Evolutionary conservation across 129 eudicot species (phyloP).

Genomic region (Flaveria linearis): DNA sequence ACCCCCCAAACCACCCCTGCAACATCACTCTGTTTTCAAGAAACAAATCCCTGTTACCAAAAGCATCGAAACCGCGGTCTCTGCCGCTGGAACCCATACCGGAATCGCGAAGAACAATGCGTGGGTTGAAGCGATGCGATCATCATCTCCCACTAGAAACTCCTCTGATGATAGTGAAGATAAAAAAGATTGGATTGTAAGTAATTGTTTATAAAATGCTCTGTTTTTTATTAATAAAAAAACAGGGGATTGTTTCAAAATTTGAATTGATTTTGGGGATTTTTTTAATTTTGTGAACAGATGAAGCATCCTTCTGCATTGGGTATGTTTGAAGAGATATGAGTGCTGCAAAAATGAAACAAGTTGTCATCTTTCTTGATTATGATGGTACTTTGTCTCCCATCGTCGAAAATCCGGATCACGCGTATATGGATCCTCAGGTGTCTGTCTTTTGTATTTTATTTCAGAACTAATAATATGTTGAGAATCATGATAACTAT

Average conservation of each 20-base stretch:
- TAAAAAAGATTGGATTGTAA: constrained; percentile 63
- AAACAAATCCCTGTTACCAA: constrained; percentile 31
- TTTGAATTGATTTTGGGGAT: constrained; percentile 2
- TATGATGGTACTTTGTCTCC: constrained; percentile 97
- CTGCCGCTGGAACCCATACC: neutral
- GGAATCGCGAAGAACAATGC: constrained; percentile 38
- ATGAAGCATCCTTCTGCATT: constrained; percentile 77
- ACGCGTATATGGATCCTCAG: constrained; percentile 84
- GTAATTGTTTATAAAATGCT: neutral
- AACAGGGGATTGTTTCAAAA: neutral
- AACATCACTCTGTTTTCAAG: constrained; percentile 25
- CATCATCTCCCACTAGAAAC: constrained; percentile 75
- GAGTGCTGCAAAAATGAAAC: constrained; percentile 63
- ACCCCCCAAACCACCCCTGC: constrained; percentile 30
- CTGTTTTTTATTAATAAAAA: neutral
- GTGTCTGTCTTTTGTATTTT: constrained; percentile 18
- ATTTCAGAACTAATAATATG: neutral
- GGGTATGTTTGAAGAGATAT: constrained; percentile 61
- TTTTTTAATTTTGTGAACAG: constrained; percentile 33
- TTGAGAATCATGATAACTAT: too few relatives aligned
- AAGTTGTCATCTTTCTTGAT: constrained; percentile 83
- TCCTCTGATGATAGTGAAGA: constrained; percentile 42
- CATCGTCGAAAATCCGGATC: constrained; percentile 83
- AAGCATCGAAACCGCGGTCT: constrained; percentile 42
- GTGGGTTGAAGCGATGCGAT: constrained; percentile 83